phyloP scores from a whole-genome alignment of 768 basidiomycete species.

The Boletellus ananiceps region DNA sequence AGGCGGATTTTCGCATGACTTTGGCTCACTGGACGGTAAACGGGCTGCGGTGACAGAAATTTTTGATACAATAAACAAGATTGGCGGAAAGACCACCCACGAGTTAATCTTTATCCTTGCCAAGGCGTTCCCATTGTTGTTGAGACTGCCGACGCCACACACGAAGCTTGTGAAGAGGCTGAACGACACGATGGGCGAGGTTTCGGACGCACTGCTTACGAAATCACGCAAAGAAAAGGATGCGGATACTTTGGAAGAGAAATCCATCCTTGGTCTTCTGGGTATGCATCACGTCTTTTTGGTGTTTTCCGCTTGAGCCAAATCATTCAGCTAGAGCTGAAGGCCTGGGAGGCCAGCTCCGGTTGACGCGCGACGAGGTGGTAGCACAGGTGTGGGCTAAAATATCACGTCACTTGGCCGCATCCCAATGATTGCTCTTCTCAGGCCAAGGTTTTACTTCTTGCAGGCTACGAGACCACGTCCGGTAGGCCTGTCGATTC shows the following conservation, averaged over 20 bases:
- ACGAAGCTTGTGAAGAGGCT: slow-evolving; percentile 22
- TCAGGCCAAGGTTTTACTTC: slow-evolving; percentile 33
- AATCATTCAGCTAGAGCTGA: slow-evolving; percentile 35
- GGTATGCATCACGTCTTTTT: slow-evolving; percentile 17
- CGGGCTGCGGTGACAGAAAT: slow-evolving; percentile 19
- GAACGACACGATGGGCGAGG: slow-evolving; percentile 29
- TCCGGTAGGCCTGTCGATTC: slow-evolving; percentile 22
- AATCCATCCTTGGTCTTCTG: slow-evolving; percentile 37
- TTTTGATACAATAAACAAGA: slow-evolving; percentile 23
- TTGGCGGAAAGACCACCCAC: slow-evolving; percentile 6
- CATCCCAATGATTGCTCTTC: too few species aligned
- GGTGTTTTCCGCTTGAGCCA: not conserved
- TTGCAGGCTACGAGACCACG: slow-evolving; percentile 39
- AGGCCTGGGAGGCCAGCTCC: not conserved
- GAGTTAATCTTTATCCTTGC: slow-evolving; percentile 23
- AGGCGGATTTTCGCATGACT: slow-evolving; percentile 44
- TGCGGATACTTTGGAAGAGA: slow-evolving; percentile 28
- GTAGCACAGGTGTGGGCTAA: too few species aligned
- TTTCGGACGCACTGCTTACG: slow-evolving; percentile 32
- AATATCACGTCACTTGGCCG: too few species aligned
- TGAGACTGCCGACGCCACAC: slow-evolving; percentile 31
- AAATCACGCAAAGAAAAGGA: slow-evolving; percentile 33
- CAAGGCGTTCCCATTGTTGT: slow-evolving; percentile 27
- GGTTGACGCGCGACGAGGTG: too few species aligned
- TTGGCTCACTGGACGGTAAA: slow-evolving; percentile 39